Base-by-base conservation (phyloP, 257 asterid genomes). In the Linaria vulgaris region DNA sequence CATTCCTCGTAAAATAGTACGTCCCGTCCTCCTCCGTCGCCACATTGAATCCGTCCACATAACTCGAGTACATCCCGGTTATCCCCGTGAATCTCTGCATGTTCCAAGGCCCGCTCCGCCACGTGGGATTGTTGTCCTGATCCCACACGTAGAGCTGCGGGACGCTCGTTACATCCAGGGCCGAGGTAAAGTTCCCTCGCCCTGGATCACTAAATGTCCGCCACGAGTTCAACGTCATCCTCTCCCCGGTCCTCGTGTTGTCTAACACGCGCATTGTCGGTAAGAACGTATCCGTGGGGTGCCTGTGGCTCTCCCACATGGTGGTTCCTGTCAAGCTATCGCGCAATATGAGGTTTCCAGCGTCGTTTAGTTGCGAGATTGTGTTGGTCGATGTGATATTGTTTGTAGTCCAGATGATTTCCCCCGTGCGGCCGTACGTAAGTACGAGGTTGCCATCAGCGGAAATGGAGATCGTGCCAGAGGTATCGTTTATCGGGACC, bases 41-140 rank as follows among this genome's bases (percentile, higher is more conserved):
- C 16, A 66, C 17, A 25, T 63, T 70, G 68, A 67, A 70, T 4
- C 74, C 80, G 0, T 62, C 76, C 4, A 70, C 64, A 20, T 71
- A 75, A 0, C 45, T 56, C 0, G 77, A 56, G 31, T 71, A 75
- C 74, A 75, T 75, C 0, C 56, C 72, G 0, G 64, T 39, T 0
- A 75, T 67, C 5, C 80, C 80, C 0, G 70, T 67, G 1, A 75
- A 68, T 11, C 58, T 50, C 52, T 59, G 71, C n/a, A 77, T 77
- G 52, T 71, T 75, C 80, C 80, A 75, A 25, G 77, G 80, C 16
- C 80, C 95, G 31, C 80, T 77, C 30, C 90, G 77, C 88, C 84
- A 79, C 54, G 44, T 12, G 19, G 61, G 34, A 67, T 1, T 51
- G 47, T 13, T 59, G 9, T 11, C 73, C 31, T 75, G 55, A 1